Conservation (phyloP, 306 rosid species). For the Morella rubra region DNA sequence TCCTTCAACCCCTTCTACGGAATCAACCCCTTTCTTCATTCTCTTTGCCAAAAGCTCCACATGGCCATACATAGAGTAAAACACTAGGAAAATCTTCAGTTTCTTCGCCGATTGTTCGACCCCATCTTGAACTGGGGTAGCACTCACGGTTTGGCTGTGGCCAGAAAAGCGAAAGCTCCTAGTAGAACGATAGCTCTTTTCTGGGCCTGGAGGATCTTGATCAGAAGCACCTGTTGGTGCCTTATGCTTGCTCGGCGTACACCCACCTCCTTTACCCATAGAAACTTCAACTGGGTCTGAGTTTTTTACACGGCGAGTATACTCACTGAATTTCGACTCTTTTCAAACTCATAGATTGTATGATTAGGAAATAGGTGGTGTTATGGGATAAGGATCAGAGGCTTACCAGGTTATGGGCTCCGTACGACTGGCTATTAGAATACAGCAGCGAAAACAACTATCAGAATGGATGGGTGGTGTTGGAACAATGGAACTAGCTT, state of each 20-base stretch:
- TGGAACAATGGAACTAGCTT: neutral
- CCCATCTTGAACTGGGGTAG: slow-evolving; percentile 25
- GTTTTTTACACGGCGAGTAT: neutral
- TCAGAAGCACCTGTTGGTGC: slow-evolving; percentile 28
- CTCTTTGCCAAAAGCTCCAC: slow-evolving; percentile 65
- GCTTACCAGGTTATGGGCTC: slow-evolving; percentile 2
- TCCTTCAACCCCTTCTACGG: slow-evolving; percentile 73
- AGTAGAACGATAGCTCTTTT: slow-evolving; percentile 28
- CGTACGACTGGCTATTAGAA: neutral
- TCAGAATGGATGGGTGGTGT: neutral
- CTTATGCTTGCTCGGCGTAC: slow-evolving; percentile 66
- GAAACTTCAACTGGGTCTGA: slow-evolving; percentile 17
- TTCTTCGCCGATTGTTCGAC: slow-evolving; percentile 22
- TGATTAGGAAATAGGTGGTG: neutral
- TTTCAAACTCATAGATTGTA: neutral
- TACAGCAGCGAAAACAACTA: neutral
- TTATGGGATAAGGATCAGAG: neutral
- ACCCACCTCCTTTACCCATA: slow-evolving; percentile 81
- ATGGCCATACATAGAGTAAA: slow-evolving; percentile 76
- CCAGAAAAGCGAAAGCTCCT: slow-evolving; percentile 25
- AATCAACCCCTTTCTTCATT: slow-evolving; percentile 65
- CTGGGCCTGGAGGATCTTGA: slow-evolving; percentile 32
- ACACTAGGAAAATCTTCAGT: slow-evolving; percentile 60
- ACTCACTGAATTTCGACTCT: neutral
- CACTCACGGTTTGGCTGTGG: slow-evolving; percentile 24